Evolutionary conservation across 257 asterid species (phyloP).

Genomic region (Solanum okadae): DNA sequence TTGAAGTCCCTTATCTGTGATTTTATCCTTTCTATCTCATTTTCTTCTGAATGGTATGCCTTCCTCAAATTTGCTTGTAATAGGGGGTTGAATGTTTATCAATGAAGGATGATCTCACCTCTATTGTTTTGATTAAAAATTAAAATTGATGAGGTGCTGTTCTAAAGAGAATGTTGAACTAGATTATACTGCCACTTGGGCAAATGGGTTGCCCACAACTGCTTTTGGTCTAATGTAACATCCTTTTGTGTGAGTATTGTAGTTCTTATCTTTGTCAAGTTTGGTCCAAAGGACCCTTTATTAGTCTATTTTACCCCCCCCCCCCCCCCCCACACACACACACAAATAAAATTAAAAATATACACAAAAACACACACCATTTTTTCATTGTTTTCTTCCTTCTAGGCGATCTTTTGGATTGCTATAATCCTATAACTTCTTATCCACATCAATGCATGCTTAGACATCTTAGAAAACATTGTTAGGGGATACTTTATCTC

Average conservation of each 20-base stretch:
- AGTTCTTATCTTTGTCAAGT: background rate
- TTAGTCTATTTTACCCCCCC: background rate
- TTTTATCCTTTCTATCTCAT: background rate
- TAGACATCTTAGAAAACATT: background rate
- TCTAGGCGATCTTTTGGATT: background rate
- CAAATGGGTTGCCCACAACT: background rate
- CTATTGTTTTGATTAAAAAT: background rate
- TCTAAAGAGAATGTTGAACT: background rate
- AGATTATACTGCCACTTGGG: background rate
- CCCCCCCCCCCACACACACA: no score
- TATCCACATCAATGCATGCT: background rate
- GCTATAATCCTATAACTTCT: background rate
- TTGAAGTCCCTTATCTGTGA: background rate
- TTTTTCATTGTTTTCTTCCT: background rate
- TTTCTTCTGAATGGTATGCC: background rate
- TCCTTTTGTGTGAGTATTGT: background rate
- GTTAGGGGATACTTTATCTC: background rate
- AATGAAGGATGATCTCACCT: background rate
- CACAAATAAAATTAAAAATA: no score
- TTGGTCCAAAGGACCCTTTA: background rate
- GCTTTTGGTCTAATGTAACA: background rate
- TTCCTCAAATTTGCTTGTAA: background rate
- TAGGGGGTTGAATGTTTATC: background rate
- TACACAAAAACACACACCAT: background rate
- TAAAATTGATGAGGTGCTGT: background rate